Evolutionary conservation across 2,329 filamentous ascomycete genomes (phyloP), one percentile per base, ranked within the genome.

Genomic region (Trichoderma hamatum): DNA sequence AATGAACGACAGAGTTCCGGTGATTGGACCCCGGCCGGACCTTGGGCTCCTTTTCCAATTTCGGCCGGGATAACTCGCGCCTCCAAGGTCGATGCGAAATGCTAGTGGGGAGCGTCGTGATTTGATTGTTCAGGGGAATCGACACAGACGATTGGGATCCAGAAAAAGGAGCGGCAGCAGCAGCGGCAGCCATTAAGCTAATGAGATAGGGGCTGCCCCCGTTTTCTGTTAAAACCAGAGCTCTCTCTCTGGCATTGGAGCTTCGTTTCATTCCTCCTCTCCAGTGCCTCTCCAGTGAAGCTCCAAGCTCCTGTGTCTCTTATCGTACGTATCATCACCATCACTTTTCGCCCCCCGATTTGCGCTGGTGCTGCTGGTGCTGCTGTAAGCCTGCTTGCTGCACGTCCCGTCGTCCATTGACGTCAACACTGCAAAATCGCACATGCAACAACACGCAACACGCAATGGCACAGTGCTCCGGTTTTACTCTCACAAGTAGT

Each of bases 151-250:
- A 49, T 43, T 64, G 60, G 67, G 51, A 69, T 69, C 67, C 67
- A 69, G 67, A 69, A 69, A 64, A 65, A 65, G 67, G 64, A 32
- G 52, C 67, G 26, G 51, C 67, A 30, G 52, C 43, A n/a, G 67
- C 32, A 52, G 61, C 55, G 19, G 39, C 39, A 19, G 39, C 55
- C 54, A 39, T 59, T 56, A 55, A 52, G 39, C 55, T 36, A 34
- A 46, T 59, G 58, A 58, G 52, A 64, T 52, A 64, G 67, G 67
- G 36, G 60, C 34, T 62, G 26, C 52, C 56, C 58, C 56, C 66
- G 56, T 68, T 59, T 43, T 36, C 43, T 61, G 54, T 62, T 59
- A 59, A 60, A 59, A 46, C 56, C 65, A 46, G n/a, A 52, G 54
- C 34, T 56, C 56, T 60, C 34, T 56, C 56, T 60, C 24, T 52